Conservation (phyloP, 805 yeast species). For the Starmerella apicola region DNA sequence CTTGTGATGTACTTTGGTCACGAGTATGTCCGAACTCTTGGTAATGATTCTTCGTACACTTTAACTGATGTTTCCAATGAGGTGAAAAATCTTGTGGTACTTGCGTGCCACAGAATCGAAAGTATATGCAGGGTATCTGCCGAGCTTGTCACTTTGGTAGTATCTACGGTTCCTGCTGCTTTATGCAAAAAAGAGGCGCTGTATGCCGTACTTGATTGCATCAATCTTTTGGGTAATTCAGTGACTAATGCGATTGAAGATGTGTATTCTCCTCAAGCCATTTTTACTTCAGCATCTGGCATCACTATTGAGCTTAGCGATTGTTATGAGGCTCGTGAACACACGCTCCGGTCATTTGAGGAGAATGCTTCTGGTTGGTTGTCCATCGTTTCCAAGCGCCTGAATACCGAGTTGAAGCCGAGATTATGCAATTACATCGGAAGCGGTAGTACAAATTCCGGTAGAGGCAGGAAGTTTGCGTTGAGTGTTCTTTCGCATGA, state of each 20-base stretch:
- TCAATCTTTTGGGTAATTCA: slow-evolving; percentile 66
- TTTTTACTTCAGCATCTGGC: slow-evolving; percentile 38
- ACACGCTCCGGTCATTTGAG: slow-evolving; percentile 49
- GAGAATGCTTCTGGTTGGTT: slow-evolving; percentile 59
- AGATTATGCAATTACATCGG: slow-evolving; percentile 63
- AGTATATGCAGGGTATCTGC: slow-evolving; percentile 70
- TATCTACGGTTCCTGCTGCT: slow-evolving; percentile 58
- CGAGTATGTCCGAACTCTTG: slow-evolving; percentile 31
- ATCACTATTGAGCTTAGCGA: slow-evolving; percentile 55
- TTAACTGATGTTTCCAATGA: slow-evolving; percentile 29
- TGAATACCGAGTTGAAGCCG: slow-evolving; percentile 65
- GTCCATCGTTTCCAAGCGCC: slow-evolving; percentile 39
- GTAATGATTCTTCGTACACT: slow-evolving; percentile 3
- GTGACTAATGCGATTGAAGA: slow-evolving; percentile 71
- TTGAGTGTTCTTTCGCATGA: slow-evolving; percentile 44
- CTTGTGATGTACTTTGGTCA: slow-evolving; percentile 49
- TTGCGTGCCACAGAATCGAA: slow-evolving; percentile 66
- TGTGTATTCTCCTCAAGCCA: slow-evolving; percentile 73
- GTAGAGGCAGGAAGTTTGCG: slow-evolving; percentile 82
- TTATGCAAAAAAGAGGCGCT: slow-evolving; percentile 63
- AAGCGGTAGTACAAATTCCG: slow-evolving; percentile 24
- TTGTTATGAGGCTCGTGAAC: slow-evolving; percentile 59
- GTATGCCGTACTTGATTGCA: slow-evolving; percentile 67
- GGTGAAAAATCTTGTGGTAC: slow-evolving; percentile 50
- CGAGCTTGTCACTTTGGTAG: slow-evolving; percentile 57